Percentiles rank a stretch among this genome's conserved stretches.
phyloP scores from a whole-genome alignment of 1,284 basidiomycete genomes.

The Melanopsichium pennsylvanicum region DNA sequence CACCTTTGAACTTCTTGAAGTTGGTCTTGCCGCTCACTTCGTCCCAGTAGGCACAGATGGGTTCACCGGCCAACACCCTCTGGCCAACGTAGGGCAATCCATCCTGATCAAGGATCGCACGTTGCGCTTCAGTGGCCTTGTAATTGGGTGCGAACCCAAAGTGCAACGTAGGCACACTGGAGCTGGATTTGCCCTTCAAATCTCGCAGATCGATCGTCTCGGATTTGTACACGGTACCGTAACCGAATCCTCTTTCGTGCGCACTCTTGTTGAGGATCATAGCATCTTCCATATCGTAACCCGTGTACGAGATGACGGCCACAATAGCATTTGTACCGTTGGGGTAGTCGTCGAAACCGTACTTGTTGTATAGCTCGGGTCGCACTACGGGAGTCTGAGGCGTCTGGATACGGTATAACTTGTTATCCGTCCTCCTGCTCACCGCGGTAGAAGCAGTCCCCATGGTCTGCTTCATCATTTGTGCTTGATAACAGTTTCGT shows the following conservation, averaged over 20 bases:
- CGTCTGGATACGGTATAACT: conserved; percentile 93
- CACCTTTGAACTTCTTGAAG: conserved; percentile 95
- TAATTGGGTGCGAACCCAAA: conserved; percentile 79
- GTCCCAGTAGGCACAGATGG: conserved; percentile 79
- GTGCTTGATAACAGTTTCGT: conserved; percentile 73
- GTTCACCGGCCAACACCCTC: conserved; percentile 77
- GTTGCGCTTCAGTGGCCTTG: conserved; percentile 38
- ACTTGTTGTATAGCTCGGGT: conserved; percentile 89
- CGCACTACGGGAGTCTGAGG: conserved; percentile 96
- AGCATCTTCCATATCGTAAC: conserved; percentile 99
- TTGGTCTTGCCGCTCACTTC: conserved; percentile 83
- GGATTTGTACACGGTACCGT: conserved; percentile 96
- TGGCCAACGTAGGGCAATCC: conserved; percentile 84
- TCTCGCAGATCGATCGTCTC: conserved; percentile 90
- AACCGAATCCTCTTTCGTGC: conserved; percentile 96
- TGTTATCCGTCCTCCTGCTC: conserved; percentile 94
- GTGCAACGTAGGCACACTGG: conserved; percentile 70
- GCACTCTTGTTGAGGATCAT: conserved; percentile 99
- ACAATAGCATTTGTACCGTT: conserved; percentile 98
- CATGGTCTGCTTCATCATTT: conserved; percentile 99
- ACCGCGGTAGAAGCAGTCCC: conserved; percentile 94
- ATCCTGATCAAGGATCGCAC: conserved; percentile 78
- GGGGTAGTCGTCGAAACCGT: conserved; percentile 98
- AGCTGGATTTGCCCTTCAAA: conserved; percentile 64
- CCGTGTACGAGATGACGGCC: conserved; percentile 99